Evolutionary conservation across 768 basidiomycete genomes (phyloP).

Genomic region (Suillus alpinus): DNA sequence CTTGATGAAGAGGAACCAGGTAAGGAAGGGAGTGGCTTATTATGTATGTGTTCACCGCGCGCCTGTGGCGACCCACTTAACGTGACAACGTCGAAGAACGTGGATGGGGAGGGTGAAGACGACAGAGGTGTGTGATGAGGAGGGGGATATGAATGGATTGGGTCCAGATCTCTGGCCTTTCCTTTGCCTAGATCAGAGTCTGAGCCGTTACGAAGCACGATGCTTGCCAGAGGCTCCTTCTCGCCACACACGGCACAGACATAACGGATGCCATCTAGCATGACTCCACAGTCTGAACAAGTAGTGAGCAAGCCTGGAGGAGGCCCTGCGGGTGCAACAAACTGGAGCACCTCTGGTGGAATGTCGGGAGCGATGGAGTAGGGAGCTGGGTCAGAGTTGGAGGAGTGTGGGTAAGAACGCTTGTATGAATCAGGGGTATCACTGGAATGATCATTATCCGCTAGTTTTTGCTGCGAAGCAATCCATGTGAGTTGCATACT

Average conservation of each 20-base stretch:
- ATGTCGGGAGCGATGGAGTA: constrained; percentile 34
- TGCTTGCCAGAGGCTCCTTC: constrained; percentile 46
- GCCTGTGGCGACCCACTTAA: constrained; percentile 11
- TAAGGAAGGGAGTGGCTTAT: constrained; percentile 48
- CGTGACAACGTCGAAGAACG: constrained; percentile 18
- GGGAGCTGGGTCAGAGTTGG: constrained; percentile 16
- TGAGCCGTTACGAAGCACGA: constrained; percentile 10
- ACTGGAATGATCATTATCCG: constrained; percentile 17
- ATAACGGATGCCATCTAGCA: constrained; percentile 83
- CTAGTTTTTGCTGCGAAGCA: constrained; percentile 46
- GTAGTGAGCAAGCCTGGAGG: constrained; percentile 65
- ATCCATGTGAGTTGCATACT: constrained; percentile 70
- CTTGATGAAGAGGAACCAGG: constrained; percentile 29
- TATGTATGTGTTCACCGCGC: constrained; percentile 18
- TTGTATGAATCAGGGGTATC: constrained; percentile 12
- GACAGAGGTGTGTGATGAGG: constrained; percentile 29
- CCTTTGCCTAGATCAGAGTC: constrained; percentile 37
- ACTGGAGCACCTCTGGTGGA: constrained; percentile 52
- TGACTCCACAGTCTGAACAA: constrained; percentile 77
- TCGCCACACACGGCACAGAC: constrained; percentile 88
- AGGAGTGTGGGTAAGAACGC: constrained; percentile 3
- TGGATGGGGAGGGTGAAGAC: constrained; percentile 16
- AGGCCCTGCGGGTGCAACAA: constrained; percentile 44
- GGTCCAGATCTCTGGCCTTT: constrained; percentile 37
- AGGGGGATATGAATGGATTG: constrained; percentile 32